Evolutionary conservation across 441 rosid genomes (phyloP).

Genomic region (Capsella rubella): DNA sequence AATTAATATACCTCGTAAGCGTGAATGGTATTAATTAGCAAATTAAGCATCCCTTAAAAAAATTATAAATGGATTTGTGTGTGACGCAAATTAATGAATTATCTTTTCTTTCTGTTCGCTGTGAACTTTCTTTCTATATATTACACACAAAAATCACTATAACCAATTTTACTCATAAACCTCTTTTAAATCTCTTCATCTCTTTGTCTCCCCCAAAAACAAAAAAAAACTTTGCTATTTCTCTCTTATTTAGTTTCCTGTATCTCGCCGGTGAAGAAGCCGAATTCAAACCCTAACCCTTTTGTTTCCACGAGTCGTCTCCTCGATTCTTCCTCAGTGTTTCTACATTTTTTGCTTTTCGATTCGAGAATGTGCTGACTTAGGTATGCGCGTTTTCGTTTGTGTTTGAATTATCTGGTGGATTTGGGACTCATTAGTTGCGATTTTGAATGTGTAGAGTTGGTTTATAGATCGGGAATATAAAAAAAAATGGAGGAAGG

Average conservation of each 20-base stretch:
- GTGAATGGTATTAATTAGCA: not conserved
- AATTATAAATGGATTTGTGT: not conserved
- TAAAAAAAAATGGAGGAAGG: conserved; percentile 67
- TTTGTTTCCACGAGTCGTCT: not conserved
- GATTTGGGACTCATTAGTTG: conserved; percentile 34
- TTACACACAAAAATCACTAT: not conserved
- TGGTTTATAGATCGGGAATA: conserved; percentile 55
- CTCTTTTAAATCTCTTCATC: conserved; percentile 29
- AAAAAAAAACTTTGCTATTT: not conserved
- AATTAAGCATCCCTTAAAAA: too few relatives aligned
- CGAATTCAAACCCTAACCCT: conserved; percentile 24
- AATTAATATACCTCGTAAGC: too few relatives aligned
- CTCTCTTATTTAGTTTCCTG: not conserved
- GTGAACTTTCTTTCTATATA: not conserved
- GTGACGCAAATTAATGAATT: not conserved
- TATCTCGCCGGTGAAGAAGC: conserved; percentile 20
- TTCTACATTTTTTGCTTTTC: conserved; percentile 23
- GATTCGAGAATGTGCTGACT: conserved; percentile 31
- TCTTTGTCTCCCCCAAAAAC: conserved; percentile 1
- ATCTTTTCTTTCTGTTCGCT: not conserved
- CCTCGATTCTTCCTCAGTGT: not conserved
- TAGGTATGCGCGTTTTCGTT: conserved; percentile 2
- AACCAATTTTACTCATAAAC: conserved; percentile 24
- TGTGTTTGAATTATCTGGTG: not conserved
- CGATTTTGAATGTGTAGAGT: conserved; percentile 26